Percentiles rank a stretch among this genome's conserved stretches.
Conservation (phyloP, 176 grass and related monocot species). For the Bromus sterilis region DNA sequence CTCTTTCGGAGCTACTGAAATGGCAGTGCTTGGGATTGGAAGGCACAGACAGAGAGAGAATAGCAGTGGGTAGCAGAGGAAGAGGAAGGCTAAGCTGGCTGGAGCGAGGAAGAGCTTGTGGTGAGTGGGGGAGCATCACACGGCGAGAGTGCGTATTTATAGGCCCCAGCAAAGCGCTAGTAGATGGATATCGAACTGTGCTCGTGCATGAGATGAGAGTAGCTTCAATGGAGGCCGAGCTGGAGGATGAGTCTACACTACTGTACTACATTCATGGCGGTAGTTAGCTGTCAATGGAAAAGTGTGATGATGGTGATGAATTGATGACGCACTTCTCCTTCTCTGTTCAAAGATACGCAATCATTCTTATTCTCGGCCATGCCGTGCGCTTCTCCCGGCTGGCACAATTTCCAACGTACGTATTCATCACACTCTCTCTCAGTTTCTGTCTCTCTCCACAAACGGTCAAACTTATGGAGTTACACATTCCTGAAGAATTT, state of each 20-base stretch:
- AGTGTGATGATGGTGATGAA: constrained; percentile 38
- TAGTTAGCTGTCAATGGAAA: constrained; percentile 1
- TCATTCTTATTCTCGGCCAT: constrained; percentile 7
- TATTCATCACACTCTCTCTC: background rate
- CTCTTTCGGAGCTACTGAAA: background rate
- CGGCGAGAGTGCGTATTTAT: background rate
- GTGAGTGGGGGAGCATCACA: background rate
- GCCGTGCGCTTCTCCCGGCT: background rate
- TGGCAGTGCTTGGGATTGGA: background rate
- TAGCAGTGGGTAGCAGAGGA: background rate
- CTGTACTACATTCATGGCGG: background rate
- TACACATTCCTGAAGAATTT: background rate
- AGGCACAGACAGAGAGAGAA: background rate
- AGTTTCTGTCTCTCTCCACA: background rate
- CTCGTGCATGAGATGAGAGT: too few relatives aligned
- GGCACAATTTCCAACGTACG: background rate
- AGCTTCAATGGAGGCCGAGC: background rate
- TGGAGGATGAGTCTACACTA: too few relatives aligned
- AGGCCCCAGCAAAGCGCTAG: background rate
- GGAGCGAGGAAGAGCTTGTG: background rate
- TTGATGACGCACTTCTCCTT: constrained; percentile 26
- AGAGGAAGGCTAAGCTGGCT: background rate
- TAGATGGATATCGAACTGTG: background rate
- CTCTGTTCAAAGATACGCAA: constrained; percentile 27
- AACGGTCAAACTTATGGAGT: background rate